Percentiles rank a stretch among this genome's conserved stretches.
phyloP scores from a whole-genome alignment of 1,284 basidiomycete species.

The Butyriboletus appendiculatus region DNA sequence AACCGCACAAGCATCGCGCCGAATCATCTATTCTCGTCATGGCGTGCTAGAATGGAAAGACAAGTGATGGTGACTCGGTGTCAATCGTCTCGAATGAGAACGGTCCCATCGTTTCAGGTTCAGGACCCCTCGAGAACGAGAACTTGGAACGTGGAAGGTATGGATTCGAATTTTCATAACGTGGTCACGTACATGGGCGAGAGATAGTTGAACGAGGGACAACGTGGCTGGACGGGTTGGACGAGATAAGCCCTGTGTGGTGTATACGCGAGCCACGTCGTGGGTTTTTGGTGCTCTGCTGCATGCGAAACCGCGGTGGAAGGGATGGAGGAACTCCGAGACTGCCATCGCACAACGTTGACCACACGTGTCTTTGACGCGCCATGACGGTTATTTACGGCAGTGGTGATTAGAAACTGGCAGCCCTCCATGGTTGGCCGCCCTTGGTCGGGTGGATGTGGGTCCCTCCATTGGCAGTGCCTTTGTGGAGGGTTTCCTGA shows the following conservation, averaged over 20 bases:
- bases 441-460: not conserved
- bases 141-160: no score
- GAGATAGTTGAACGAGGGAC: not conserved
- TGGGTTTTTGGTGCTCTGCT: not conserved
- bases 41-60: not conserved
- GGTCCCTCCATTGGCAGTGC: not conserved
- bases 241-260: not conserved
- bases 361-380: conserved; percentile 22
- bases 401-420: not conserved
- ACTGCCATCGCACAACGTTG: conserved; percentile 23
- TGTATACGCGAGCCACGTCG: conserved; percentile 4
- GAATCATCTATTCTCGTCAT: not conserved
- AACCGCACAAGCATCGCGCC: not conserved
- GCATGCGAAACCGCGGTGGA: not conserved
- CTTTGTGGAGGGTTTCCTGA: not conserved
- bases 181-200: not conserved
- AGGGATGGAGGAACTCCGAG: not conserved
- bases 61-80: not conserved
- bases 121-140: not conserved
- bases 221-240: not conserved
- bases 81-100: not conserved
- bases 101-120: not conserved
- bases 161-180: not conserved
- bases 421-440: not conserved
- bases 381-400: not conserved